Evolutionary conservation across 2,329 filamentous ascomycete species (phyloP).

Genomic region (Thelonectria discophora): DNA sequence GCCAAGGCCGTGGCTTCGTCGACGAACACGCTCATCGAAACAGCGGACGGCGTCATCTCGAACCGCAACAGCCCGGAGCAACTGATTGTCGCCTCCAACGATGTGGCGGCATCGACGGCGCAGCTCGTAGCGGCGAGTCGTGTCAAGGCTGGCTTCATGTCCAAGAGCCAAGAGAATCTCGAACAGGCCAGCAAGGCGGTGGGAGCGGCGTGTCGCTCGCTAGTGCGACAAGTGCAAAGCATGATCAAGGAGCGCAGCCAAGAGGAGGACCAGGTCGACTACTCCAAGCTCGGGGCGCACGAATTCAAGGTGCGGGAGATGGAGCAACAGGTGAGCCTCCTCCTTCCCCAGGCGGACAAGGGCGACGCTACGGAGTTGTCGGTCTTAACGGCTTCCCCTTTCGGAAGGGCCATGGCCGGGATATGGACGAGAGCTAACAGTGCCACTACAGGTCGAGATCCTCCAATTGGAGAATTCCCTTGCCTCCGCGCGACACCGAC

Average conservation of each 20-base stretch:
- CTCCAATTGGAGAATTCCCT: constrained; percentile 92
- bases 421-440: constrained; percentile 32
- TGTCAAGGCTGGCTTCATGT: constrained; percentile 98
- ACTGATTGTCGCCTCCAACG: constrained; percentile 96
- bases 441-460: constrained; percentile 81
- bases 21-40: constrained; percentile 97
- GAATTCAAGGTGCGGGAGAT: constrained; percentile 99
- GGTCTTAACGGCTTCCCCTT: constrained; percentile 35
- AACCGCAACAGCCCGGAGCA: constrained; percentile 94
- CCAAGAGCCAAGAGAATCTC: constrained; percentile 90
- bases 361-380: constrained; percentile 4
- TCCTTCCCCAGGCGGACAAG: constrained; percentile 11
- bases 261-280: constrained; percentile 87
- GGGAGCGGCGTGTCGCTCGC: constrained; percentile 82
- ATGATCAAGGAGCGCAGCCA: constrained; percentile 89
- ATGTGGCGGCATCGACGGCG: constrained; percentile 94
- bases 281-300: constrained; percentile 85
- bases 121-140: constrained; percentile 95
- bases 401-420: constrained; percentile 21
- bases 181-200: constrained; percentile 94
- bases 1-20: constrained; percentile 94
- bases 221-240: constrained; percentile 92
- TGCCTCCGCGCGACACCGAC: constrained; percentile 77
- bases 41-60: constrained; percentile 92
- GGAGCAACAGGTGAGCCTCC: constrained; percentile 88